Evolutionary conservation across 1,284 basidiomycete species (phyloP).

Genomic region (Malassezia psittaci): DNA sequence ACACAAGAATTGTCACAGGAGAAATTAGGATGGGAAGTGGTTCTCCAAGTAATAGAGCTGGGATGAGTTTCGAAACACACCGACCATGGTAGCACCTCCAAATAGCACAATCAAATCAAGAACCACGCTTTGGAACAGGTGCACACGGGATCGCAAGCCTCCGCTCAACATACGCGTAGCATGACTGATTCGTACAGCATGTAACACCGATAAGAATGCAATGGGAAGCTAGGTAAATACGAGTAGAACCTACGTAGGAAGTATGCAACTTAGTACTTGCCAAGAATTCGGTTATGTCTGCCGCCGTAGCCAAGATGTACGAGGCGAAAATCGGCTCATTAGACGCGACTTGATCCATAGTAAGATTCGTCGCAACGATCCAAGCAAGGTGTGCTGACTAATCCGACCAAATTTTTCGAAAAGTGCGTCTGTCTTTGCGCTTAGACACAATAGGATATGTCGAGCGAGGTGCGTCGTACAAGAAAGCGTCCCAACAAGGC

Average conservation of each 20-base stretch:
- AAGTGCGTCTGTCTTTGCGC: not conserved
- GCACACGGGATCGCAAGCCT: constrained; percentile 15
- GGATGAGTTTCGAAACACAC: not conserved
- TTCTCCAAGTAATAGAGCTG: constrained; percentile 20
- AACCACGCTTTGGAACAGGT: constrained; percentile 27
- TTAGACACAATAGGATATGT: not conserved
- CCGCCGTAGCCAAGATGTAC: constrained; percentile 3
- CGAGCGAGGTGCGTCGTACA: not conserved
- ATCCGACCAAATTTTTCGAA: constrained; percentile 1
- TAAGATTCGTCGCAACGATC: not conserved
- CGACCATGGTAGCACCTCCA: constrained; percentile 16
- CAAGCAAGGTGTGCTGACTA: constrained; percentile 1
- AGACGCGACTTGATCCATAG: not conserved
- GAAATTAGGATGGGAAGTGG: constrained; percentile 25
- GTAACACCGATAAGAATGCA: constrained; percentile 20
- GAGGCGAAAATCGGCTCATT: constrained; percentile 15
- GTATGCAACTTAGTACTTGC: constrained; percentile 3
- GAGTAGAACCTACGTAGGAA: constrained; percentile 3
- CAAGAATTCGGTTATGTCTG: constrained; percentile 14
- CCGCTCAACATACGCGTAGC: constrained; percentile 28
- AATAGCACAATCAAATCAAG: constrained; percentile 35
- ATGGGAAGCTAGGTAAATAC: constrained; percentile 19
- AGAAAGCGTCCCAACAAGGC: constrained; percentile 15
- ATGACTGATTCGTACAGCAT: constrained; percentile 31
- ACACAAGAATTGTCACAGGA: constrained; percentile 24